Conservation (phyloP, 2,329 filamentous ascomycete species). For the Penicillium sp. region DNA sequence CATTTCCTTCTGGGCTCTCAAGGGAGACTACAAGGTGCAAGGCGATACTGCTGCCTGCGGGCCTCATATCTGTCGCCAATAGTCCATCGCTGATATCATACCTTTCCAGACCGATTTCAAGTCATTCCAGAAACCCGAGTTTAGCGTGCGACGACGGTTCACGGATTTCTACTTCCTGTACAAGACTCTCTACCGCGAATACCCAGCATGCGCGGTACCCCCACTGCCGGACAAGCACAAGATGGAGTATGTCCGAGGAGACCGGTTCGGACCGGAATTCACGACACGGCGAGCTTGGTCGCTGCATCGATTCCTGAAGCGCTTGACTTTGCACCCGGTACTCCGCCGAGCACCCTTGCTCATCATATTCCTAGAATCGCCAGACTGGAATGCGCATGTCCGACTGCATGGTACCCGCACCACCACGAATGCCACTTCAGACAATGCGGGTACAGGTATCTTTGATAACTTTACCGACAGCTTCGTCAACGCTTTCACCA, state of each 20-base stretch:
- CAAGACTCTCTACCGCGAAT: conserved; percentile 85
- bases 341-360: conserved; percentile 82
- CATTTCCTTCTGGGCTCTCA: conserved; percentile 17
- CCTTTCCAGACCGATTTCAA: conserved; percentile 82
- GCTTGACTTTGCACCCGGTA: conserved; percentile 84
- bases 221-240: conserved; percentile 98
- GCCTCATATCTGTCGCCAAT: not conserved
- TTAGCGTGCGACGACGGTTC: conserved; percentile 84
- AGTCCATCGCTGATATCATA: conserved; percentile 17
- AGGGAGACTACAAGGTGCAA: not conserved
- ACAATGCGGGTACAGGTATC: conserved; percentile 63
- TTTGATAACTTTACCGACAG: conserved; percentile 96
- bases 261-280: conserved; percentile 93
- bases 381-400: conserved; percentile 98
- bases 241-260: conserved; percentile 97
- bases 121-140: conserved; percentile 82
- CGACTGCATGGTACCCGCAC: conserved; percentile 71
- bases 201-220: conserved; percentile 87
- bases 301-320: conserved; percentile 85
- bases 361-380: conserved; percentile 86
- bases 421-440: conserved; percentile 52
- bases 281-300: conserved; percentile 86
- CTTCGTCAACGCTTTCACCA: conserved; percentile 96
- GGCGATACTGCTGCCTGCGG: conserved; percentile 23
- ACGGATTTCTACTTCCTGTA: conserved; percentile 98